These are phyloP conservation scores for Trametes coccinea DNA, from an alignment of 768 basidiomycete genomes.

Conservation along the genomic window DNA sequence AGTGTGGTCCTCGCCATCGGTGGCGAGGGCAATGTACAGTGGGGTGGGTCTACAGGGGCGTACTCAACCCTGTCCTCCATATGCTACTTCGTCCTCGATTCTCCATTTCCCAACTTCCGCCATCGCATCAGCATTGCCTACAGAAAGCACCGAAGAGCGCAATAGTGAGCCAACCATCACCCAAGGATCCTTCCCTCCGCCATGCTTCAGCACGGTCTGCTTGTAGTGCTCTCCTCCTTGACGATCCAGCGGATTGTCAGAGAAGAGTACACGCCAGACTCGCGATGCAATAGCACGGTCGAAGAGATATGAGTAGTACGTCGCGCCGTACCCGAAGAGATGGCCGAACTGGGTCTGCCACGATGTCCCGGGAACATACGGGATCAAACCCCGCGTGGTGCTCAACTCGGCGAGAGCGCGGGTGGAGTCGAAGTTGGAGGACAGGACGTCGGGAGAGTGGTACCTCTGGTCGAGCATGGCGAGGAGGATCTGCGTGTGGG, in stretches of 20 bases:
- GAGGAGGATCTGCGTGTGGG: constrained; percentile 87
- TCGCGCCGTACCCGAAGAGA: constrained; percentile 94
- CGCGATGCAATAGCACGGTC: constrained; percentile 93
- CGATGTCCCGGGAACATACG: constrained; percentile 80
- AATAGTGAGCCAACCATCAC: constrained; percentile 80
- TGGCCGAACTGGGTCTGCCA: constrained; percentile 98
- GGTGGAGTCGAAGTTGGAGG: constrained; percentile 73
- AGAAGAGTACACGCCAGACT: constrained; percentile 83
- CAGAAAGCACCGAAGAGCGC: constrained; percentile 58
- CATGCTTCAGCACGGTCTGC: constrained; percentile 69
- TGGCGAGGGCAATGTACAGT: no score
- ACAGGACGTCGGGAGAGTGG: constrained; percentile 67
- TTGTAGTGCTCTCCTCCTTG: constrained; percentile 83
- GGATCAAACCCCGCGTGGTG: constrained; percentile 74
- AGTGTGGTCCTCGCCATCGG: no score
- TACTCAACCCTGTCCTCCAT: constrained; percentile 54
- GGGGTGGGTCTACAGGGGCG: no score
- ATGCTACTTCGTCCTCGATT: constrained; percentile 70
- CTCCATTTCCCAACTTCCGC: constrained; percentile 86
- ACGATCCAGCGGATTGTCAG: constrained; percentile 63
- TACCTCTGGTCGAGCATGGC: constrained; percentile 88
- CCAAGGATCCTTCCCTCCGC: constrained; percentile 95
- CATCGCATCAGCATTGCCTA: constrained; percentile 85
- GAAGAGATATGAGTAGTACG: constrained; percentile 97
- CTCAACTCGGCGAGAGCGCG: constrained; percentile 59